Base-by-base conservation (phyloP, 441 rosid genomes). In the Rhodomyrtus psidioides region DNA sequence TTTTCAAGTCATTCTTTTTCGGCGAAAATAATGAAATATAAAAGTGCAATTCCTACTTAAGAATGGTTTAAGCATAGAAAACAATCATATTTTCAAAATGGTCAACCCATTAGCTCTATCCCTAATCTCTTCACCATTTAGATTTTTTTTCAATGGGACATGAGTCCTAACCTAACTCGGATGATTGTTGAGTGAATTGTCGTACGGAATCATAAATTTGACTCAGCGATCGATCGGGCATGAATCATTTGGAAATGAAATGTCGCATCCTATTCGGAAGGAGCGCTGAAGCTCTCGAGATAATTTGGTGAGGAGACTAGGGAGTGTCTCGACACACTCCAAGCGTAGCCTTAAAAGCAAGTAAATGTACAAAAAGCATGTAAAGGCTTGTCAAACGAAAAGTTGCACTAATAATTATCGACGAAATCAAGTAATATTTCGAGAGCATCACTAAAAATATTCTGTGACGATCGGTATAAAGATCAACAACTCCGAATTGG, bases 241-340 rank as follows among this genome's bases (percentile, higher is more conserved):
- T 2, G 13, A 62, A 30, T 1, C 12, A 30, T 62, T 62, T 62
- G 44, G 4, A 62, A 30, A 12, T 4, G 6, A 6, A 16, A 8
- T 54, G 9, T 54, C n/a, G n/a, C 6, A 0, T 70, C 1, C 0
- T 21, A 21, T 34, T 1, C 0, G 0, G 21, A 21, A 2, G 1
- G 0, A 70, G 16, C 49, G 5, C 5, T 12, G 1, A 39, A 70
- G 9, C 26, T 10, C 79, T 12, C 0, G 1, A 21, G 49, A 34
- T 19, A 65, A 65, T 65, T 34, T 65, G 49, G 26, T 0, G 15
- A 12, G 15, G 13, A 51, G 53, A 51, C 12, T 4, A 51, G 15
- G 53, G 14, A 34, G 8, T 6, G 5, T 39, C n/a, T 39, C 0
- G 0, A 12, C 16, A 21, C 0, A 21, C 6, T 6, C 26, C 1